Conservation (phyloP, 2,329 filamentous ascomycete genomes). For the Alternaria gansuensis region DNA sequence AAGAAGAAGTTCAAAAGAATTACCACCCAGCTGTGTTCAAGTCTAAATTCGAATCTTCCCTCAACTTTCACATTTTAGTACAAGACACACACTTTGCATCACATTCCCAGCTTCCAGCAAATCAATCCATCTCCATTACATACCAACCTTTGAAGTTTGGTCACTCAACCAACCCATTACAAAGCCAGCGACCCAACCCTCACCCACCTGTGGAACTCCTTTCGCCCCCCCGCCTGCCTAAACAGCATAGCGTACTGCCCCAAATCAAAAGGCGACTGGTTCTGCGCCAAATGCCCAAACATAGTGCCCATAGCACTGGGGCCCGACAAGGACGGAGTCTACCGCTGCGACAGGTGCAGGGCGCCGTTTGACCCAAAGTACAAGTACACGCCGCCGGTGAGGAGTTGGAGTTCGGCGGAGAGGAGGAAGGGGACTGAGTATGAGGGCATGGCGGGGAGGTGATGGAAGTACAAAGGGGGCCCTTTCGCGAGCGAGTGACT, state of each 20-base stretch:
- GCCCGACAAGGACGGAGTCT: neutral
- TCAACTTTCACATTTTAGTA: neutral
- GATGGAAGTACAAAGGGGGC: neutral
- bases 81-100: neutral
- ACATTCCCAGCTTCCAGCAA: neutral
- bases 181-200: neutral
- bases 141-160: neutral
- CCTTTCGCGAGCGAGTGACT: neutral
- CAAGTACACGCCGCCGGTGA: slow-evolving; percentile 6
- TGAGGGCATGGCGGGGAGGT: neutral
- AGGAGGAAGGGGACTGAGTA: slow-evolving; percentile 5
- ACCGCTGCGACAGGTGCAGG: neutral
- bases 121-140: neutral
- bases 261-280: slow-evolving; percentile 8
- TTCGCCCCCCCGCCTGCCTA: neutral
- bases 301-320: slow-evolving; percentile 4
- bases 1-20: slow-evolving; percentile 4
- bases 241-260: slow-evolving; percentile 6
- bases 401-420: slow-evolving; percentile 5
- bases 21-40: neutral
- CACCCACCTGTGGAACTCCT: neutral
- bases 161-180: neutral
- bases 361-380: slow-evolving; percentile 6
- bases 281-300: slow-evolving; percentile 7
- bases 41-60: neutral